Evolutionary conservation across 495 filamentous ascomycete species (phyloP), one percentile per base, ranked within the genome.

Genomic region (Penicillium samsonianum): DNA sequence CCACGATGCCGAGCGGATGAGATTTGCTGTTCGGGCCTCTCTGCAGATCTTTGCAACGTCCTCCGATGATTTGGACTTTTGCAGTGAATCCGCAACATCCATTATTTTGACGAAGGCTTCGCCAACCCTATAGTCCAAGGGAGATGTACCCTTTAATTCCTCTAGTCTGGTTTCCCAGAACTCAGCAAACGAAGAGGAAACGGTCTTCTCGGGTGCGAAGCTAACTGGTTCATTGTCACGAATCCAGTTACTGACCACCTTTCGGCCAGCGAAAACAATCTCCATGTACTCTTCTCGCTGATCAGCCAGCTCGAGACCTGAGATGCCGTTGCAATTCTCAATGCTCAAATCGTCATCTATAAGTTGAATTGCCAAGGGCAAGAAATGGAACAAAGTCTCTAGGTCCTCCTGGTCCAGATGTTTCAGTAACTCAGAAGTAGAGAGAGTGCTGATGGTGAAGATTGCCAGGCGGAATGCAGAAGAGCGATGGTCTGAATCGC

Each of bases 401-500:
- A 74, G 64, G 30, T 71, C 64, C 11, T 73, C 68, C 7, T 51
- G 40, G 42, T 65, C 64, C 17, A 80, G 59, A n/a, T 70, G 49
- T 22, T 56, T 43, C 11, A 60, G 54, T 11, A 76, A 28, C 12
- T 74, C 59, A 23, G 67, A 60, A 8, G 54, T 67, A 22, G 70
- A 72, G 14, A 93, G 57, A 12, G 92, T 63, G 48, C 76, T 79
- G 14, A 78, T 73, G 0, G 82, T 80, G 69, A 89, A 96, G 42
- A 83, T 70, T 17, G 86, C 82, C 74, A 95, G 86, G 48, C 94
- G 79, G 30, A 92, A 82, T 17, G 90, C 84, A 51, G 82, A 75
- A 1, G 91, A 91, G 20, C 83, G 84, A 2, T 89, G 90, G 49
- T 78, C 78, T 3, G 75, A 72, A 72, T 97, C 92, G 40, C 86